Conservation (phyloP, 345 rosid genomes). For the Lepidium africanum region DNA sequence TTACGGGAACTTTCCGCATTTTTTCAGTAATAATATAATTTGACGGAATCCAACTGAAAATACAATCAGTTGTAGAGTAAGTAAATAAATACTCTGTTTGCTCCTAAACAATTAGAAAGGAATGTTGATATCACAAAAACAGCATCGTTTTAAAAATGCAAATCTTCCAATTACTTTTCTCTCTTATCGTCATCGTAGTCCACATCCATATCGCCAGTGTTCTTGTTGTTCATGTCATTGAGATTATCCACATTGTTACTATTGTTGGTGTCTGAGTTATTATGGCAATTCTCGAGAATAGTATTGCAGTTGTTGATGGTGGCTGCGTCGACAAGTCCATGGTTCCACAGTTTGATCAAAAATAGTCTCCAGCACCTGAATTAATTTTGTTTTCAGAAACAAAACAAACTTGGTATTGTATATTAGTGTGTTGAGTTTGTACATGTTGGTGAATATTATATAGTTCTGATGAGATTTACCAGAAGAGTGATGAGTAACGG, state of each 20-base stretch:
- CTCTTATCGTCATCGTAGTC: background rate
- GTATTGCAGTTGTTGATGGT: slow-evolving; percentile 68
- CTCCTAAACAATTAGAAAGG: background rate
- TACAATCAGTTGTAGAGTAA: background rate
- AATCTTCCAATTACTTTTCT: background rate
- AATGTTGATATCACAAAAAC: background rate
- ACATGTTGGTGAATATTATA: background rate
- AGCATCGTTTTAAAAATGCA: background rate
- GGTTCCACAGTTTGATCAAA: slow-evolving; percentile 82
- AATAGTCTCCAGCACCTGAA: slow-evolving; percentile 84
- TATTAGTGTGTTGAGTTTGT: background rate
- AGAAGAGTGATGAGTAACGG: slow-evolving; percentile 41
- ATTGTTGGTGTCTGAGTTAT: background rate
- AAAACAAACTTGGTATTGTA: background rate
- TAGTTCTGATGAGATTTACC: slow-evolving; percentile 35
- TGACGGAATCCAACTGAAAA: background rate
- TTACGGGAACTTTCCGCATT: background rate
- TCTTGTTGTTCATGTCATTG: background rate
- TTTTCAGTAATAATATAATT: background rate
- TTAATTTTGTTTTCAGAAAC: background rate
- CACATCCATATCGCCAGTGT: background rate
- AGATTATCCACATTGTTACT: background rate
- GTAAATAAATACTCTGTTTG: background rate
- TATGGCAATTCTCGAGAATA: slow-evolving; percentile 28
- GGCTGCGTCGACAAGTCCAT: slow-evolving; percentile 75